Evolutionary conservation across 768 basidiomycete genomes (phyloP), one percentile per base, ranked within the genome.

Genomic region (Boletus sp.): DNA sequence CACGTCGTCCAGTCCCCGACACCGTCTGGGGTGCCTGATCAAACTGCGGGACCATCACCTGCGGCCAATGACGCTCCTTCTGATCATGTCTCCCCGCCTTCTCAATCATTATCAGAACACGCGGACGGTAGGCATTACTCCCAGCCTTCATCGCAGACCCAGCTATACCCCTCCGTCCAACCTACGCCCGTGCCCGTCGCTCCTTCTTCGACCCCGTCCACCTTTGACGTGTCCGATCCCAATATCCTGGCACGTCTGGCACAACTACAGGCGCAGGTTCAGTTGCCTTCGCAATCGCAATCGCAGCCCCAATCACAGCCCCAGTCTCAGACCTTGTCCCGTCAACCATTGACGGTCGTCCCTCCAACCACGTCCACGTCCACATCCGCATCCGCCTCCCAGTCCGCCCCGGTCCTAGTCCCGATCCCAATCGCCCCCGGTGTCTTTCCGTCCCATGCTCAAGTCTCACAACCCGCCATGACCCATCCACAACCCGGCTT

Each of bases 221-320:
- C 49, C 1, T 18, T 67, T 17, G 70, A 73, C 49, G 30, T 62
- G 1, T 58, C 65, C 4, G 71, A 71, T 52, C 71, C 67, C 0
- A 55, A 20, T 28, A 42, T 67, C 39, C 24, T 73, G 4, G 60
- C 58, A 1, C 69, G 67, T 24, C 52, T 73, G 9, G 62, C 55
- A 36, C 69, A 71, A 36, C 48, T 65, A 24, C 68, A 72, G 10
- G 54, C 57, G 3, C 68, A 70, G 47, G 35, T 53, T 2, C 67
- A 63, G 42, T 12, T 52, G 2, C 57, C 53, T 3, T 33, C 35
- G 4, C 64, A 59, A 17, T 20, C 44, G 6, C n/a, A n/a, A n/a
- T 33, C 35, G 4, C 64, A 52, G 29, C 5, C 51, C 4, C 37
- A 37, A 11, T 37, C 37, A 10, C 47, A 48, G n/a, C 10, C 50